These are phyloP conservation scores for Pugionium dolabratum DNA, from an alignment of 345 rosid species.

Conservation along the genomic window DNA sequence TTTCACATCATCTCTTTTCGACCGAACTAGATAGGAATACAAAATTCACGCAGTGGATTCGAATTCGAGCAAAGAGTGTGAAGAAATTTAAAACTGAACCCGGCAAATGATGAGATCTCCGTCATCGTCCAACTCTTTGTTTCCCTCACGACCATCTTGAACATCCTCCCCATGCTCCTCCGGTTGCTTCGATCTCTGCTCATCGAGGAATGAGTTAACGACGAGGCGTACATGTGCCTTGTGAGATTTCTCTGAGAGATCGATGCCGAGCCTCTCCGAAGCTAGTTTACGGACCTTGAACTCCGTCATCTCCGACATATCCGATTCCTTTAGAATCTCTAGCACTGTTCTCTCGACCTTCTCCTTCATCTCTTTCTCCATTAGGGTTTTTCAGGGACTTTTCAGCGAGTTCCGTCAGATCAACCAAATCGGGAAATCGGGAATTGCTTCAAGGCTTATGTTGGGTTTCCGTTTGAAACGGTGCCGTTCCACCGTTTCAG, in stretches of 20 bases:
- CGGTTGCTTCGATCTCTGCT: conserved; percentile 43
- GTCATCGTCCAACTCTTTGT: conserved; percentile 65
- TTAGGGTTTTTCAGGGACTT: conserved; percentile 24
- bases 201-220: conserved; percentile 68
- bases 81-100: conserved; percentile 42
- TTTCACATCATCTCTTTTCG: neutral
- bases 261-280: conserved; percentile 59
- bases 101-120: conserved; percentile 81
- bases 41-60: neutral
- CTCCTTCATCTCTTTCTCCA: conserved; percentile 56
- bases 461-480: neutral
- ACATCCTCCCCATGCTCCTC: conserved; percentile 22
- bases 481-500: neutral
- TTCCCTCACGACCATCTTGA: conserved; percentile 28
- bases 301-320: conserved; percentile 72
- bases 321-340: conserved; percentile 67
- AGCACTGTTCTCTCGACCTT: conserved; percentile 58
- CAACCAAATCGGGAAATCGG: conserved; percentile 23
- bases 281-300: conserved; percentile 70
- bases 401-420: neutral
- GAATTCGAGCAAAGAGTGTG: neutral
- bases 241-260: conserved; percentile 66
- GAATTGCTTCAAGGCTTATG: neutral
- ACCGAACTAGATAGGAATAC: neutral
- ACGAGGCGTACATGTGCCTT: conserved; percentile 61